Conservation (phyloP, 495 filamentous ascomycete genomes). For the Penicillium ucsense region DNA sequence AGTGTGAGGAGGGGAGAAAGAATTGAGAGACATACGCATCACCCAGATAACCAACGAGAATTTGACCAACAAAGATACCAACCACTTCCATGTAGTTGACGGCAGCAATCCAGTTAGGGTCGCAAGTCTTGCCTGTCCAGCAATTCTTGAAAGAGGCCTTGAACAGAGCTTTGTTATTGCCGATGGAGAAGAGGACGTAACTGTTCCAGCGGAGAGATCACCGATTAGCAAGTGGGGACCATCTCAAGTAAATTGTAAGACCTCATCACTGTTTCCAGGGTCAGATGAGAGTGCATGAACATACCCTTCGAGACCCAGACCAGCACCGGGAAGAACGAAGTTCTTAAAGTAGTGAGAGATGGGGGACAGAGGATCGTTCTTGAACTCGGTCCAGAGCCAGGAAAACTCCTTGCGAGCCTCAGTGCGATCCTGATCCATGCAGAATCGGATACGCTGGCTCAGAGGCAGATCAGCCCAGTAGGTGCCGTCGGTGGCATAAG, state of each 20-base stretch:
- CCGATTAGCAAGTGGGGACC: too few relatives aligned
- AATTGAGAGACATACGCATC: constrained; percentile 30
- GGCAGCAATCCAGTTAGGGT: constrained; percentile 60
- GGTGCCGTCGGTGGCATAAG: constrained; percentile 60
- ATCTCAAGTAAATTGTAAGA: too few relatives aligned
- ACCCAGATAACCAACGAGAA: constrained; percentile 56
- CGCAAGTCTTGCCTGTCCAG: constrained; percentile 61
- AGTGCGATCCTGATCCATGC: constrained; percentile 49
- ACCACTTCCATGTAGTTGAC: constrained; percentile 75
- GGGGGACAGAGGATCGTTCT: constrained; percentile 67
- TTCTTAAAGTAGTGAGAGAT: constrained; percentile 73
- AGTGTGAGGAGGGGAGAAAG: background rate
- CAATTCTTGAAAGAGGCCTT: constrained; percentile 56
- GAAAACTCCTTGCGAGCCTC: constrained; percentile 54
- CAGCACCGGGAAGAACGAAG: constrained; percentile 76
- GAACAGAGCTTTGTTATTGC: constrained; percentile 70
- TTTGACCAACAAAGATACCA: constrained; percentile 81
- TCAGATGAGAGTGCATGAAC: background rate
- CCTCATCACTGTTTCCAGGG: too few relatives aligned
- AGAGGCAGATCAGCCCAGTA: constrained; percentile 83
- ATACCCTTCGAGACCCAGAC: constrained; percentile 70
- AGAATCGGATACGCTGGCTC: constrained; percentile 54
- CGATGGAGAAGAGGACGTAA: constrained; percentile 89
- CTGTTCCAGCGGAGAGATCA: background rate
- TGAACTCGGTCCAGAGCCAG: constrained; percentile 61